Evolutionary conservation across 2,329 filamentous ascomycete species (phyloP), one percentile per base, ranked within the genome.

Genomic region (Fusarium ambrosium): DNA sequence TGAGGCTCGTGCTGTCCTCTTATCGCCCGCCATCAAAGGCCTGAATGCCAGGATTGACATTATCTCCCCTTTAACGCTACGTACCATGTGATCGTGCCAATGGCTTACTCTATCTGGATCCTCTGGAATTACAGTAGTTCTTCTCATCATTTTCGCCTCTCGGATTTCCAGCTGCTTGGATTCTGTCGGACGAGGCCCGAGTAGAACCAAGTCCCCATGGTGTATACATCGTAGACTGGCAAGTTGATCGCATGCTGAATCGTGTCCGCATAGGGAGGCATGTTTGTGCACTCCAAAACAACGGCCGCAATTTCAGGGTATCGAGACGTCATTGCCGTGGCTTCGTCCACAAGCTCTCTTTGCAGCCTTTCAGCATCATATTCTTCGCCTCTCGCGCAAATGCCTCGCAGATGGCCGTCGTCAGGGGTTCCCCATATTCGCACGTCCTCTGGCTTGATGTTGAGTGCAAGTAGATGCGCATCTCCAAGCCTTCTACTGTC

Each of bases 151-250:
- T 45, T 13, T 9, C 13, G 6, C 20, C 41, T 45, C 41, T 45
- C 41, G 14, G 41, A 22, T 45, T 22, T 62, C 71, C 71, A 73
- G 8, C 32, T 20, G 20, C 1, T 22, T 10, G 71, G 69, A 9
- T 69, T 73, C 4, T 32, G 13, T 43, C 71, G 62, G 3, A 61
- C 34, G 32, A 83, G 69, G 0, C 82, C 82, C 8, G 80, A 80
- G 59, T 84, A 83, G 43, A 83, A 82, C 81, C 82, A 84, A 11
- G 58, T 66, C 0, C 75, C 81, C 77, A 82, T 78, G 1, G 83
- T 82, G 48, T 78, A 82, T 5, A 84, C 79, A 70, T 85, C 83
- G 60, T 83, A 83, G 1, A 82, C 80, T 0, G 82, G 81, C 27
- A 81, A 51, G 1, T 75, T 72, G 4, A 80, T 73, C 9, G 77